Conservation (phyloP, 176 grass and related monocot species). For the Otatea glauca region DNA sequence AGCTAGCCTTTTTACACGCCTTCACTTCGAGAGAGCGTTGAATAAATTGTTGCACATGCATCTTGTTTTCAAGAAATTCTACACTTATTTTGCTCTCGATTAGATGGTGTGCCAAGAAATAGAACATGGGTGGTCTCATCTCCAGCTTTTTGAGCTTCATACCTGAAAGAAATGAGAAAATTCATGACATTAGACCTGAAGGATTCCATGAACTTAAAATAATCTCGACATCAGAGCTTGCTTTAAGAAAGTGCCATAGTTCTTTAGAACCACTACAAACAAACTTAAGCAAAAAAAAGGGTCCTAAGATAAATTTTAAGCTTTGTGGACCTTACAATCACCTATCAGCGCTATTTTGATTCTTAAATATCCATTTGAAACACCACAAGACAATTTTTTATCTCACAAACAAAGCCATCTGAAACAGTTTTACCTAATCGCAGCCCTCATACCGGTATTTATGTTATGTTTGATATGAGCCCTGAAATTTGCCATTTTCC, state of each 20-base stretch:
- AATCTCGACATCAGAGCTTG: conserved; percentile 52
- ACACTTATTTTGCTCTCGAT: conserved; percentile 18
- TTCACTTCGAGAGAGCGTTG: conserved; percentile 23
- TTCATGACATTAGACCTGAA: conserved; percentile 32
- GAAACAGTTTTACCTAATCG: conserved; percentile 13
- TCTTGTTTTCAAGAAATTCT: conserved; percentile 41
- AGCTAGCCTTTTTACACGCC: conserved; percentile 16
- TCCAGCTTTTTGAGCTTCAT: conserved; percentile 28
- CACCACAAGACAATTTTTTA: neutral
- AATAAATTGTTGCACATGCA: conserved; percentile 41
- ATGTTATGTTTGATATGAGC: conserved; percentile 10
- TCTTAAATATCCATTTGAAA: neutral
- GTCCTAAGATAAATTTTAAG: conserved; percentile 27
- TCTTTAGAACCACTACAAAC: conserved; percentile 43
- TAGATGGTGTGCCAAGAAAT: conserved; percentile 33
- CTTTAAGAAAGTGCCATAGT: conserved; percentile 47
- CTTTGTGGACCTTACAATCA: neutral
- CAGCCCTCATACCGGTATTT: conserved; percentile 21
- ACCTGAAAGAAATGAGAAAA: conserved; percentile 43
- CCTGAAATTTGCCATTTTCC: neutral
- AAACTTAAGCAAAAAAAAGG: conserved; percentile 11
- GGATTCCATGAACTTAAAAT: conserved; percentile 15
- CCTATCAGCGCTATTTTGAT: neutral
- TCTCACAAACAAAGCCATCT: conserved; percentile 1
- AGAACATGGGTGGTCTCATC: conserved; percentile 42